Percentiles rank a stretch among this genome's conserved stretches.
These are phyloP conservation scores for Micromonas pusilla DNA, from an alignment of 139 green algal genomes.

Conservation along the genomic window DNA sequence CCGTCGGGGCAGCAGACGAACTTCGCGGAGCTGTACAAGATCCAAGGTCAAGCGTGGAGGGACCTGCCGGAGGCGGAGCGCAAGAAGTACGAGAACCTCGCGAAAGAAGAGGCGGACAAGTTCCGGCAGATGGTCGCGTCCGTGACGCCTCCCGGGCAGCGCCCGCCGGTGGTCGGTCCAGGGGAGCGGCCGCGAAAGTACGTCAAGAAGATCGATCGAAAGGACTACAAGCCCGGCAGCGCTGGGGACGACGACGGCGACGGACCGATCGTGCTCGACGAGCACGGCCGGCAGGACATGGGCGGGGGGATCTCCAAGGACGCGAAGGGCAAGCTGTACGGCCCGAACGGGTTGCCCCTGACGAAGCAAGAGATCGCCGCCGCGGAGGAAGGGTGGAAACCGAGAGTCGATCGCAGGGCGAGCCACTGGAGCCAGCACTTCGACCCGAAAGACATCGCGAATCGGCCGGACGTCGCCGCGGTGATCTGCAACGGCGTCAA, in stretches of 20 bases:
- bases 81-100: conserved; percentile 1
- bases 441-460: neutral
- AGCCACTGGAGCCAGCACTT: neutral
- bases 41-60: conserved; percentile 11
- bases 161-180: no score
- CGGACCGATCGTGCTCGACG: no score
- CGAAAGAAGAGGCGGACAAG: neutral
- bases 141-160: no score
- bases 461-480: neutral
- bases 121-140: no score
- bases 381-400: neutral
- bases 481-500: conserved; percentile 18
- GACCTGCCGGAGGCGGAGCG: neutral
- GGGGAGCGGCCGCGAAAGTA: no score
- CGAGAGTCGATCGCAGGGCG: neutral
- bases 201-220: no score
- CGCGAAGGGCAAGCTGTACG: neutral
- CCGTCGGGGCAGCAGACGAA: neutral
- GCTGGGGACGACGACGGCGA: no score
- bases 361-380: neutral
- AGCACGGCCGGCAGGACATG: neutral
- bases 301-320: neutral
- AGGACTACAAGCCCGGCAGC: no score
- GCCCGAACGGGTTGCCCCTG: neutral
- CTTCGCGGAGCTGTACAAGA: neutral